Conservation (phyloP, 148 eudicot species). For the Chenopodium formosanum region DNA sequence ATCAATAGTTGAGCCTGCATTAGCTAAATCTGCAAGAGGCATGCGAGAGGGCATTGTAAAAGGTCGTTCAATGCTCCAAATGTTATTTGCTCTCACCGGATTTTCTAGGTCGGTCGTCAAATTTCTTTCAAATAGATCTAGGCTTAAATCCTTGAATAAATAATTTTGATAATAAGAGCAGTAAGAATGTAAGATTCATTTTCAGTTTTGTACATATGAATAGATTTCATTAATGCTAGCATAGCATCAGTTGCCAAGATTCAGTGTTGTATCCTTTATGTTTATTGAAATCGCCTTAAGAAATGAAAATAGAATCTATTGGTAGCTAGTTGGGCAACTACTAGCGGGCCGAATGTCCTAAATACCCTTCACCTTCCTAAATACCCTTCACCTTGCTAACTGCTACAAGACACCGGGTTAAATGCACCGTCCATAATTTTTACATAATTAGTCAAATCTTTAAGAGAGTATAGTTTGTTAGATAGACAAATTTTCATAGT, state of each 20-base stretch:
- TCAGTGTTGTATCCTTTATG: not conserved
- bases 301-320: too few species aligned
- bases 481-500: not conserved
- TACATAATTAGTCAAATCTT: too few species aligned
- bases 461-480: too few species aligned
- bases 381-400: too few species aligned
- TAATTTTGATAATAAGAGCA: conserved; percentile 18
- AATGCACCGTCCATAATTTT: too few species aligned
- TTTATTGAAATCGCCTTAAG: not conserved
- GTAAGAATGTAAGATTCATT: not conserved
- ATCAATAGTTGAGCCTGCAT: conserved; percentile 38
- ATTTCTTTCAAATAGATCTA: conserved; percentile 47
- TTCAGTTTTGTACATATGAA: conserved; percentile 13
- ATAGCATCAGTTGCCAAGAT: not conserved
- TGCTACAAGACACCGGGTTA: too few species aligned
- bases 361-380: too few species aligned
- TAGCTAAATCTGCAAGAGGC: conserved; percentile 67
- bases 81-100: conserved; percentile 49
- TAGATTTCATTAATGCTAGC: not conserved
- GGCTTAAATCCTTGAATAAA: conserved; percentile 29
- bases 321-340: too few species aligned
- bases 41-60: conserved; percentile 62
- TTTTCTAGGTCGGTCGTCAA: conserved; percentile 45
- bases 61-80: conserved; percentile 51
- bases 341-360: too few species aligned